These are phyloP conservation scores for Coemansia sp. DNA, from an alignment of 192 early-diverging fungal species.

Conservation along the genomic window DNA sequence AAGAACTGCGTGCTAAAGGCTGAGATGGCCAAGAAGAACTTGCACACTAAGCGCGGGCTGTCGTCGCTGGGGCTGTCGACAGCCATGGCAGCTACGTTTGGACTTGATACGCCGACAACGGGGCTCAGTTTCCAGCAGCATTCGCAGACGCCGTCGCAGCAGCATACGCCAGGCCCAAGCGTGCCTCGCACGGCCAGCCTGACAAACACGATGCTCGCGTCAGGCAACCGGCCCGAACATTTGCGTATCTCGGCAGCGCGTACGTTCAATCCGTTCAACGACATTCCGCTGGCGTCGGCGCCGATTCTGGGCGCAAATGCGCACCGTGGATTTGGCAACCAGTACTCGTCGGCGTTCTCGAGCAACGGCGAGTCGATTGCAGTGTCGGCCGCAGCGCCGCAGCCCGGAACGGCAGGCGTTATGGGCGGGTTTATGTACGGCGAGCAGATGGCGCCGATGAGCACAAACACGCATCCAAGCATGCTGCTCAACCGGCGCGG, in stretches of 20 bases:
- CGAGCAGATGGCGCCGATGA: slow-evolving; percentile 11
- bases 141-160: slow-evolving; percentile 12
- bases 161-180: slow-evolving; percentile 9
- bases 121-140: slow-evolving; percentile 26
- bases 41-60: slow-evolving; percentile 85
- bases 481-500: slow-evolving; percentile 45
- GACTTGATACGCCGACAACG: slow-evolving; percentile 37
- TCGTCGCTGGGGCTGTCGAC: slow-evolving; percentile 50
- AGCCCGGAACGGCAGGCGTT: slow-evolving; percentile 36
- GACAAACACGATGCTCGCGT: slow-evolving; percentile 38
- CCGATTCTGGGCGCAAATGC: slow-evolving; percentile 45
- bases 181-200: slow-evolving; percentile 34
- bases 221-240: slow-evolving; percentile 44
- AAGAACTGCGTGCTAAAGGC: slow-evolving; percentile 87
- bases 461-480: slow-evolving; percentile 12
- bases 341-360: slow-evolving; percentile 43
- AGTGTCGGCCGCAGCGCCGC: slow-evolving; percentile 9
- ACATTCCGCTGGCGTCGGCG: slow-evolving; percentile 46
- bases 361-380: slow-evolving; percentile 21
- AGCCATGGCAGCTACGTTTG: slow-evolving; percentile 41
- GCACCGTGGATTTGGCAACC: slow-evolving; percentile 29
- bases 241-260: slow-evolving; percentile 47
- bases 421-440: slow-evolving; percentile 44
- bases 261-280: slow-evolving; percentile 52
- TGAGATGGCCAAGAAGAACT: slow-evolving; percentile 98